These are phyloP conservation scores for Alternaria dauci DNA, from an alignment of 2,329 filamentous ascomycete species.

Conservation along the genomic window DNA sequence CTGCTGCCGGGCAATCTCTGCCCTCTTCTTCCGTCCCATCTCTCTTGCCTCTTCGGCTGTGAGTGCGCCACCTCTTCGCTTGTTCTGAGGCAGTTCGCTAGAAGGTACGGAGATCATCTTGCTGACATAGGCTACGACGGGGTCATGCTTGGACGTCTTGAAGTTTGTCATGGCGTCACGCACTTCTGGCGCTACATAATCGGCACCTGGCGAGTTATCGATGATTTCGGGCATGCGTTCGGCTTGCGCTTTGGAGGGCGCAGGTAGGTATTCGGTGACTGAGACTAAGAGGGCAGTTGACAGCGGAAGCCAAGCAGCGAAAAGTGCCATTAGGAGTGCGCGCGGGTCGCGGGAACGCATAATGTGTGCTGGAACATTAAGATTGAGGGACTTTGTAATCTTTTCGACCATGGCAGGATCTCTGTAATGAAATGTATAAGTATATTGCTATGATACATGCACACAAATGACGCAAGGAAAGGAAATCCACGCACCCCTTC, in stretches of 20 bases:
- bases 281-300: constrained; percentile 94
- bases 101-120: constrained; percentile 98
- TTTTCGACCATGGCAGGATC: constrained; percentile 87
- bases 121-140: constrained; percentile 92
- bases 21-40: constrained; percentile 84
- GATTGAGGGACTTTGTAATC: constrained; percentile 88
- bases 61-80: constrained; percentile 71
- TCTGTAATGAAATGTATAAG: constrained; percentile 57
- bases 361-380: constrained; percentile 85
- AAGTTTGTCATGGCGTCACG: constrained; percentile 85
- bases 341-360: constrained; percentile 83
- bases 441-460: constrained; percentile 52
- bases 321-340: constrained; percentile 83
- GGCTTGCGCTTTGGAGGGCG: constrained; percentile 80
- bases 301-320: constrained; percentile 88
- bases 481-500: constrained; percentile 71
- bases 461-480: constrained; percentile 38
- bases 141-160: constrained; percentile 72
- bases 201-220: constrained; percentile 78
- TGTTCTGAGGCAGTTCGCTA: constrained; percentile 90
- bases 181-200: constrained; percentile 72
- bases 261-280: constrained; percentile 90
- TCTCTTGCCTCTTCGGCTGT: constrained; percentile 91
- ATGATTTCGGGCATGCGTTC: constrained; percentile 81
- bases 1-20: constrained; percentile 83